Evolutionary conservation across 352 stramenopile genomes (phyloP).

Genomic region (Phytophthora tubulina): DNA sequence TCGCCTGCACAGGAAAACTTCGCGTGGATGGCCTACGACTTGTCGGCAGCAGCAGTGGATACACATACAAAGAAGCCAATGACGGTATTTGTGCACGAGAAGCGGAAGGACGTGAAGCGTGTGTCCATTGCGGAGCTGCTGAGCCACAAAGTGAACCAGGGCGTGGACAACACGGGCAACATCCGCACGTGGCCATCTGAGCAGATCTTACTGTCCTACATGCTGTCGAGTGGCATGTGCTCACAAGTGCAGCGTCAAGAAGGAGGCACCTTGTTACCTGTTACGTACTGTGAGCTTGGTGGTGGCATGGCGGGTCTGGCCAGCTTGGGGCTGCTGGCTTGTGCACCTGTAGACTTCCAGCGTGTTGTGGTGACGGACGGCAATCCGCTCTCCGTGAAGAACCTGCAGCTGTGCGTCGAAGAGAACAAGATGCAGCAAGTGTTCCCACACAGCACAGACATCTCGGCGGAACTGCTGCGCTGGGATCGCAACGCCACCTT

Average conservation of each 20-base stretch:
- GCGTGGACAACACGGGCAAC: conserved; percentile 91
- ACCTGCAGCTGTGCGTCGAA: conserved; percentile 68
- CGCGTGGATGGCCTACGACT: conserved; percentile 62
- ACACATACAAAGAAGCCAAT: not conserved
- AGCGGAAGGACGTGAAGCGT: conserved; percentile 58
- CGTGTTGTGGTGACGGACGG: conserved; percentile 78
- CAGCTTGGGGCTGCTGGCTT: conserved; percentile 67
- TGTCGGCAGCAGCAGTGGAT: not conserved
- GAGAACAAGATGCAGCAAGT: conserved; percentile 54
- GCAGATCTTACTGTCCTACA: conserved; percentile 71
- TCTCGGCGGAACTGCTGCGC: conserved; percentile 60
- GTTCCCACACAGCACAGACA: conserved; percentile 14
- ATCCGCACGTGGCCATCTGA: conserved; percentile 89
- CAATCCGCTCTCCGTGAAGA: conserved; percentile 74
- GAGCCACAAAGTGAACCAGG: conserved; percentile 80
- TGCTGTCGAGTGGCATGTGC: conserved; percentile 58
- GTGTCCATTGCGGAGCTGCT: conserved; percentile 73
- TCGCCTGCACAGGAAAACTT: conserved; percentile 45
- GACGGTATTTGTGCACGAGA: conserved; percentile 71
- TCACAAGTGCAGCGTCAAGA: conserved; percentile 32
- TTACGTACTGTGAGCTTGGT: conserved; percentile 79
- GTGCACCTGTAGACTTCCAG: conserved; percentile 49
- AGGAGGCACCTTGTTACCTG: not conserved
- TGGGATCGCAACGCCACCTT: conserved; percentile 67
- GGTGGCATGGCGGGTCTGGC: conserved; percentile 82